Evolutionary conservation across 1,139 yeast genomes (phyloP), one percentile per base, ranked within the genome.

Genomic region (Kurtzmaniella quercitrusa): DNA sequence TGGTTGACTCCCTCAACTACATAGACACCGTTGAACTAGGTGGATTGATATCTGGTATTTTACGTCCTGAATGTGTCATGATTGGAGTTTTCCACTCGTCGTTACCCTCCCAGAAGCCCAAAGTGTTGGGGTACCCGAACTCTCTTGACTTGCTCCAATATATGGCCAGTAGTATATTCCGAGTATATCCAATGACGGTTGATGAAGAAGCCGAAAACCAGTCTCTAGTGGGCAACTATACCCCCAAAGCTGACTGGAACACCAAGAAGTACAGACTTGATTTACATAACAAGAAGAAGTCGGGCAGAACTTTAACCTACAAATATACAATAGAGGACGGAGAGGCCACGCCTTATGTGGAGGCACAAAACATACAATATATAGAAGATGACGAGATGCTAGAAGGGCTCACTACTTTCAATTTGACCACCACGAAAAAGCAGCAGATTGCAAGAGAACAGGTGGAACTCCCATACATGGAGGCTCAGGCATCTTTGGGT

Each of bases 401-500:
- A 44, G 78, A 82, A 50, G 88, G 77, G 41, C 70, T 93, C 53
- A 87, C 97, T 0, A 93, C 98, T 0, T 93, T 93, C 68, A 91
- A 90, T 54, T 68, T 93, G 46, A 73, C 82, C 2, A 86, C 95
- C 0, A 85, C 82, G 6, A 76, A 77, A 2, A 84, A 81, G 53
- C 97, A 93, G 58, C 83, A 77, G 50, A 60, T 73, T 42, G 96
- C 95, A 0, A 79, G 82, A 51, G 95, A 88, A 29, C 83, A 85
- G 51, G 96, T 93, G 3, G 95, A 86, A 41, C 69, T 93, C 49
- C 98, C 98, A 14, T 93, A 74, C 59, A 67, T 91, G 70, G 87
- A 86, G 54, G 98, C 98, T 0, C 98, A 91, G 59, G 72, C 77
- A 42, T 74, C 77, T 23, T 70, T 85, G 47, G 94, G 90, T 3